These are phyloP conservation scores for Thymus mandschuricus DNA, from an alignment of 257 asterid genomes.

Conservation along the genomic window DNA sequence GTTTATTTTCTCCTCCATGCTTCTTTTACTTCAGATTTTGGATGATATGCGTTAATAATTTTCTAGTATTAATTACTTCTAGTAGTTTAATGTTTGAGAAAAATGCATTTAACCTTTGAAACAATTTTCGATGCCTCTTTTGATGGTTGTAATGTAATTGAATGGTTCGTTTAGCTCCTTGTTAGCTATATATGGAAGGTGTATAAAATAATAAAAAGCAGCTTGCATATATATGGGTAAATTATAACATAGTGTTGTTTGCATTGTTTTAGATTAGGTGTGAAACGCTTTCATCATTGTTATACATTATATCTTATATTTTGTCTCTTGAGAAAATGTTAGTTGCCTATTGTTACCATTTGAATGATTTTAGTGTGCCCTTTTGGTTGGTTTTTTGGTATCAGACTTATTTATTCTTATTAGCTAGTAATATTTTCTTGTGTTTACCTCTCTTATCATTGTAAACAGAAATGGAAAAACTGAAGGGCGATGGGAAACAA, in stretches of 20 bases:
- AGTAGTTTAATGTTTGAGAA: not conserved
- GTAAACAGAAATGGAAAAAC: conserved; percentile 26
- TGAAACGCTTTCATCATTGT: not conserved
- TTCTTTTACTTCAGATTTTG: not conserved
- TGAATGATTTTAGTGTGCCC: not conserved
- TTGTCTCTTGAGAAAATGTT: not conserved
- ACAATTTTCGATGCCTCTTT: not conserved
- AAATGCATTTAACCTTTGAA: no score
- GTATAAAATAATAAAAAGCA: not conserved
- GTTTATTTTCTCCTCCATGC: not conserved
- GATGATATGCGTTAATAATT: not conserved
- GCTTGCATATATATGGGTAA: not conserved
- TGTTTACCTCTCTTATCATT: not conserved
- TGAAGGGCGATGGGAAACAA: not conserved
- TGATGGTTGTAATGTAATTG: not conserved
- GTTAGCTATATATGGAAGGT: no score
- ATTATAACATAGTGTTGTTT: not conserved
- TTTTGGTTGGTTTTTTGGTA: no score
- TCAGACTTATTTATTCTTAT: no score
- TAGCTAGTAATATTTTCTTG: no score
- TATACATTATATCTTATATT: not conserved
- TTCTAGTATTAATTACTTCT: no score
- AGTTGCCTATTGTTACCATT: not conserved
- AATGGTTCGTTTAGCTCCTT: not conserved
- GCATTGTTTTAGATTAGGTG: not conserved